Percentiles rank a stretch among this genome's conserved stretches.
Conservation (phyloP, 495 filamentous ascomycete genomes). For the Usnea hakonensis region DNA sequence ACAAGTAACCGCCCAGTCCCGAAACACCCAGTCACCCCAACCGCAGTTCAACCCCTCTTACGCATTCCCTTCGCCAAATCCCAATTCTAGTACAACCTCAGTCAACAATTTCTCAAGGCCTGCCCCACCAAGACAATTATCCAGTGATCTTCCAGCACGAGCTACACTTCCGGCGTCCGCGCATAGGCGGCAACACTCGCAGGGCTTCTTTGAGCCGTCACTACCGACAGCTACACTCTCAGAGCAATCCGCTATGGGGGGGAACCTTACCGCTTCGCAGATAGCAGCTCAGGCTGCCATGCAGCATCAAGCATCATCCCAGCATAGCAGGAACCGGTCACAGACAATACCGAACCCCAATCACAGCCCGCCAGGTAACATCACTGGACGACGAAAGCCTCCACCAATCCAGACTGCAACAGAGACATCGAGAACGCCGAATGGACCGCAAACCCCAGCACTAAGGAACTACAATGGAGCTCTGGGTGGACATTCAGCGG, state of each 20-base stretch:
- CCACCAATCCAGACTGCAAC: slow-evolving; percentile 48
- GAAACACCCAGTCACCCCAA: slow-evolving; percentile 20
- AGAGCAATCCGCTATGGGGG: slow-evolving; percentile 35
- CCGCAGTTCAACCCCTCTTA: slow-evolving; percentile 30
- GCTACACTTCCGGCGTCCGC: slow-evolving; percentile 30
- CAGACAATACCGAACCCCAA: slow-evolving; percentile 51
- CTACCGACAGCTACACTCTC: slow-evolving; percentile 60
- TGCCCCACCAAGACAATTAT: slow-evolving; percentile 27
- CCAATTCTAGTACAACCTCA: slow-evolving; percentile 23
- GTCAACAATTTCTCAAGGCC: slow-evolving; percentile 29
- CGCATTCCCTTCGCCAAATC: slow-evolving; percentile 21
- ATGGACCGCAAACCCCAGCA: slow-evolving; percentile 25
- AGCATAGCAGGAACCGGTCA: slow-evolving; percentile 60
- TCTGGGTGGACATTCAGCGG: slow-evolving; percentile 55
- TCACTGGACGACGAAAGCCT: slow-evolving; percentile 42
- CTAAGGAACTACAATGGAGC: slow-evolving; percentile 60
- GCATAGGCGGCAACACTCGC: slow-evolving; percentile 60
- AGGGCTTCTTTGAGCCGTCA: slow-evolving; percentile 84
- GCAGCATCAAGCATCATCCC: slow-evolving; percentile 52
- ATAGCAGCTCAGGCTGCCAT: slow-evolving; percentile 91
- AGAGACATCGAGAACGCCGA: slow-evolving; percentile 41
- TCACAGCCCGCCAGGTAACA: slow-evolving; percentile 37
- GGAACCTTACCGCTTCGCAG: slow-evolving; percentile 63
- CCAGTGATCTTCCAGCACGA: slow-evolving; percentile 34
- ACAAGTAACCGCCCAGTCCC: slow-evolving; percentile 42